These are phyloP conservation scores for Casuarina cunninghamiana DNA, from an alignment of 306 rosid species.

Conservation along the genomic window DNA sequence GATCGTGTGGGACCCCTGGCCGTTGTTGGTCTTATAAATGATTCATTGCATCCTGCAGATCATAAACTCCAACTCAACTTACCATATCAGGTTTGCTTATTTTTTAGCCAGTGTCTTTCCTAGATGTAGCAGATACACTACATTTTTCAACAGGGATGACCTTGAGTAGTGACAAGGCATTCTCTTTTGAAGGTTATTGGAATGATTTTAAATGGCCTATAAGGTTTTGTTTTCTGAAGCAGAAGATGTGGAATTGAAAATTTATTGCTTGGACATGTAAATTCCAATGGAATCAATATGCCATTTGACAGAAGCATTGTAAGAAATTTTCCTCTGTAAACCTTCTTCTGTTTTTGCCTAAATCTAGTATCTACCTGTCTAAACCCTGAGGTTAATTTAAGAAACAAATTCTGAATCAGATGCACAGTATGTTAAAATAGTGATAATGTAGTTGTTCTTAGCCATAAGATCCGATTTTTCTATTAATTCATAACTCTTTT, in stretches of 20 bases:
- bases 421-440: constrained; percentile 5
- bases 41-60: constrained; percentile 37
- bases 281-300: background rate
- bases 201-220: constrained; percentile 16
- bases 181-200: constrained; percentile 1
- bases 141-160: background rate
- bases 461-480: background rate
- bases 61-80: constrained; percentile 44
- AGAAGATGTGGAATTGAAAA: constrained; percentile 3
- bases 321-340: background rate
- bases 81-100: constrained; percentile 57
- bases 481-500: constrained; percentile 9
- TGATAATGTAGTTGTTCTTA: background rate
- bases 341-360: constrained; percentile 14
- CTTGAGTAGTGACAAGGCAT: constrained; percentile 13
- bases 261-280: background rate
- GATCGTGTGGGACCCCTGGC: constrained; percentile 69
- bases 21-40: constrained; percentile 60
- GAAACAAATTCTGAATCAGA: constrained; percentile 6
- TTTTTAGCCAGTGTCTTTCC: constrained; percentile 21
- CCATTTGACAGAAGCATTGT: constrained; percentile 7
- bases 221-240: background rate
- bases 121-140: constrained; percentile 6
- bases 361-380: constrained; percentile 16
- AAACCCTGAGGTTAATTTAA: constrained; percentile 9